Percentiles rank a stretch among this genome's conserved stretches.
phyloP scores from a whole-genome alignment of 768 basidiomycete genomes.

The Rhodotorula graminis region DNA sequence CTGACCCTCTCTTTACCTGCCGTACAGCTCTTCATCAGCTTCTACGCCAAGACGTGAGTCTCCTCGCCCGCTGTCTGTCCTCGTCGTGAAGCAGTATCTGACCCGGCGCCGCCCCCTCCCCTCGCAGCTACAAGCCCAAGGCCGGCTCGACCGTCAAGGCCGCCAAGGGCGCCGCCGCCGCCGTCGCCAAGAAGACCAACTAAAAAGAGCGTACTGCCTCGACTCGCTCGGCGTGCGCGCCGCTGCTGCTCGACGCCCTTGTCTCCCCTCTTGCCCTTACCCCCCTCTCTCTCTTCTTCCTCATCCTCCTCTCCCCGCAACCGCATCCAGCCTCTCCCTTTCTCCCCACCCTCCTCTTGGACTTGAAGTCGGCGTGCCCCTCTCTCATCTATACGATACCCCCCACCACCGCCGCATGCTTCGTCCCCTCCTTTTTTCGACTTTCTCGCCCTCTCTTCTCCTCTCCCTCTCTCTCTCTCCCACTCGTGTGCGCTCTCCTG shows the following conservation, averaged over 20 bases:
- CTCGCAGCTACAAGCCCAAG: conserved; percentile 22
- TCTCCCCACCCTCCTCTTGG: neutral
- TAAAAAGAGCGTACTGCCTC: neutral
- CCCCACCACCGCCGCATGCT: no score
- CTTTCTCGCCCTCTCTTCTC: neutral
- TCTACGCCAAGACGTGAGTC: conserved; percentile 20
- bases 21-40: conserved; percentile 67
- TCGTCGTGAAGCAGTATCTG: no score
- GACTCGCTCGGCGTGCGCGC: no score
- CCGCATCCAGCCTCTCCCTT: no score
- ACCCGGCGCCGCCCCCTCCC: no score
- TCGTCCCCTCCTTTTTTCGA: neutral
- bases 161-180: conserved; percentile 47
- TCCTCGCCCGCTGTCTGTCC: no score
- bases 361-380: neutral
- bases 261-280: no score
- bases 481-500: neutral
- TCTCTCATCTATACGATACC: neutral
- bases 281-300: no score
- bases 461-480: no score
- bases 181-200: conserved; percentile 56
- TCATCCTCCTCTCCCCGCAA: neutral
- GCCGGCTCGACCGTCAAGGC: conserved; percentile 57
- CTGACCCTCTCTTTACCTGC: no score
- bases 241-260: no score